Evolutionary conservation across 139 green algal species (phyloP).

Genomic region (Chlamydomonas applanata): DNA sequence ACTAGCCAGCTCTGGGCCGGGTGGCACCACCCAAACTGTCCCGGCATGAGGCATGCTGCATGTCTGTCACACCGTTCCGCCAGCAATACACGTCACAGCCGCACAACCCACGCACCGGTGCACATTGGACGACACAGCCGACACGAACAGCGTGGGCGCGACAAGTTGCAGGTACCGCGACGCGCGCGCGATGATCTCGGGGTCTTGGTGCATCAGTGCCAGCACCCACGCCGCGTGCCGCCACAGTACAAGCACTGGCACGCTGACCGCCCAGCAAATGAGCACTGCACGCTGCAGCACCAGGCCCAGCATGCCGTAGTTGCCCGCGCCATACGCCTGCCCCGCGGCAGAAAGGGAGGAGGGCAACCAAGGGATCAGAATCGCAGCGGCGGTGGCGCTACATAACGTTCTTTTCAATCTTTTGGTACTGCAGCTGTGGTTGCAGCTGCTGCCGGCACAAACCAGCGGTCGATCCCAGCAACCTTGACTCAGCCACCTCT

Average conservation of each 20-base stretch:
- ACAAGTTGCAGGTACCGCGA: constrained; percentile 43
- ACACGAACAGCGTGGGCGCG: constrained; percentile 41
- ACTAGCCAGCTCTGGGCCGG: too few relatives aligned
- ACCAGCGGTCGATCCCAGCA: too few relatives aligned
- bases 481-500: too few relatives aligned
- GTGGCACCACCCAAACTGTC: too few relatives aligned
- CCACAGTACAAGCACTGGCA: constrained; percentile 57
- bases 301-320: constrained; percentile 61
- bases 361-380: too few relatives aligned
- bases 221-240: constrained; percentile 21
- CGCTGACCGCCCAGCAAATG: constrained; percentile 28
- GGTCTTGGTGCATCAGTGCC: constrained; percentile 42
- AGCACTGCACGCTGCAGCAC: constrained; percentile 26
- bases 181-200: constrained; percentile 35
- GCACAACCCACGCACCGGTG: constrained; percentile 14
- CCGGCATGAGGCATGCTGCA: too few relatives aligned
- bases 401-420: too few relatives aligned
- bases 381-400: too few relatives aligned
- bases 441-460: too few relatives aligned
- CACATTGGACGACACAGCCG: constrained; percentile 31
- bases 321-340: constrained; percentile 65
- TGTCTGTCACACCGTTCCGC: too few relatives aligned
- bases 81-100: too few relatives aligned
- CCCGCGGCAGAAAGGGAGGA: background rate
- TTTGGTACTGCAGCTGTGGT: too few relatives aligned